A percentile compares a stretch with the other conserved stretches of the same genome.
These are phyloP conservation scores for Scheffersomyces amazonensis DNA, from an alignment of 805 yeast species.

Conservation along the genomic window DNA sequence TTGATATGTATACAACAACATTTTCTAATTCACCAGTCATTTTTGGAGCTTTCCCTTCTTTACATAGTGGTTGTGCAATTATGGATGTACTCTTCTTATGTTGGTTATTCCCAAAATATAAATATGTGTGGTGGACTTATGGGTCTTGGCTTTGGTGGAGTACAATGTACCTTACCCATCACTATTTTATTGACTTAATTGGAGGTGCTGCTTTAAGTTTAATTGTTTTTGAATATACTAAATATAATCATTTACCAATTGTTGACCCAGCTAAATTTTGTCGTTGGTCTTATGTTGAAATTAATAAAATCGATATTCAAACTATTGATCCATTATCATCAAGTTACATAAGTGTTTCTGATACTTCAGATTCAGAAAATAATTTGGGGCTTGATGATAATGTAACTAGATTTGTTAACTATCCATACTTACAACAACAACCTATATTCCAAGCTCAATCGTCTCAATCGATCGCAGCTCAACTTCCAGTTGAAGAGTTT, in stretches of 20 bases:
- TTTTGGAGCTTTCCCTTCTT: conserved; percentile 84
- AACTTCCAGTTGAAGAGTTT: conserved; percentile 9
- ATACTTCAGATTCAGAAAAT: conserved; percentile 4
- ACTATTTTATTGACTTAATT: conserved; percentile 88
- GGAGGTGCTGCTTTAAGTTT: conserved; percentile 89
- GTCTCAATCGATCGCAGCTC: conserved; percentile 8
- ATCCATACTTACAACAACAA: conserved; percentile 1
- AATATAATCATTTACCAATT: conserved; percentile 65
- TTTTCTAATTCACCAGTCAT: conserved; percentile 87
- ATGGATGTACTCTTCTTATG: conserved; percentile 87
- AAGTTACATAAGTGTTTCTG: conserved; percentile 6
- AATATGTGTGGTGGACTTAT: conserved; percentile 67
- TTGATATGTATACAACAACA: conserved; percentile 78
- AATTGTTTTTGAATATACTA: conserved; percentile 65
- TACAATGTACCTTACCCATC: conserved; percentile 97
- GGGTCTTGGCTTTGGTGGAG: conserved; percentile 98
- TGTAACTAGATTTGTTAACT: neutral
- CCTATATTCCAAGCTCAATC: conserved; percentile 1
- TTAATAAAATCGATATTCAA: conserved; percentile 21
- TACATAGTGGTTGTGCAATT: conserved; percentile 92
- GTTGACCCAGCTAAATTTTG: conserved; percentile 52
- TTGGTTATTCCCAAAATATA: conserved; percentile 72
- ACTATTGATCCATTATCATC: conserved; percentile 29
- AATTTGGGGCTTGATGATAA: neutral
- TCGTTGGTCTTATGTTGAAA: conserved; percentile 62